Evolutionary conservation across 2,329 filamentous ascomycete species (phyloP), one percentile per base, ranked within the genome.

Genomic region (Diaporthe sp.): DNA sequence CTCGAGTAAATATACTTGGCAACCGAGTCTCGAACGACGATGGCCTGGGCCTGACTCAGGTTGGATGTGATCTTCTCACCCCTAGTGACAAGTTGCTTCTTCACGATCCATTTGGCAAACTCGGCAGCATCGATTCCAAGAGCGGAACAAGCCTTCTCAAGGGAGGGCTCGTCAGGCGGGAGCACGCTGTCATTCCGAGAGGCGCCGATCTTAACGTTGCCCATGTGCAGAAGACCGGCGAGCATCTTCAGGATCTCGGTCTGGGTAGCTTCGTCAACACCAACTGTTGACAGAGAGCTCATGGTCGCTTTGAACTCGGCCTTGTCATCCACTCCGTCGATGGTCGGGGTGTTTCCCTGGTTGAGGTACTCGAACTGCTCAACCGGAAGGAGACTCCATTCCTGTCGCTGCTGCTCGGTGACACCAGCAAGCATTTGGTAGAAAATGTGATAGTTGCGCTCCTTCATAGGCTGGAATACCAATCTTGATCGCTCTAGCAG

Each of bases 1-100:
- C 96, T 98, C 0, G 97, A 98, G 86, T 99, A 99, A 79, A 99
- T 97, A 85, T 96, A 99, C 84, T 99, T 99, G 82, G 97, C 96
- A 70, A 99, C 97, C 0, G 97, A 99, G 82, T 99, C 97, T 83
- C 96, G 92, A 20, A 99, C 97, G 75, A 99, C 96, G 51, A 94
- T 91, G 42, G 97, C 97, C 85, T 98, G 96, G 77, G 97, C 95
- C 81, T 97, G 95, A 34, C 94, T 97, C 77, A 99, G 86, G 83
- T 98, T 98, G 39, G 97, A 98, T 42, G 95, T 95, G 80, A 99
- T 99, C 88, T 98, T 98, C 84, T 99, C 97, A 65, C 96, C 97
- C 82, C 97, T 92, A 20, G 97, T 99, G 78, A 98, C 92, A 76
- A 99, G 90, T 85, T 99, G 97, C 87, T 99, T 99, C 90, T 99